Evolutionary conservation across 169 alveolate species (phyloP), one percentile per base, ranked within the genome.

Genomic region (Cryptosporidium felis): DNA sequence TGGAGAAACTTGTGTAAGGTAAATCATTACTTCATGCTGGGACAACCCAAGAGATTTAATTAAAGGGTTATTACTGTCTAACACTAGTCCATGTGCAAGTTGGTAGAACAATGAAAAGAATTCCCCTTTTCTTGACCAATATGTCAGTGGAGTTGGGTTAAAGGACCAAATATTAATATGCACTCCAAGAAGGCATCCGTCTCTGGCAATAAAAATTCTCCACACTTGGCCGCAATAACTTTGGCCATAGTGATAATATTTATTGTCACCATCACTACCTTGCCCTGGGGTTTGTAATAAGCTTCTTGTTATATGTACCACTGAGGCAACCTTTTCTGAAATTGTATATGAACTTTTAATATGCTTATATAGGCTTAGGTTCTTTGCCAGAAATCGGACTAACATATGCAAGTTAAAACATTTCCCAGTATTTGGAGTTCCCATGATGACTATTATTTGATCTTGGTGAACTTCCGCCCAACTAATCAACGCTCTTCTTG

Each of bases 261-360:
- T 74, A 38, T 40, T 45, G 9, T 58, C 74, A 4, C 58, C 67
- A 36, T 18, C 23, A 42, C 26, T 74, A 1, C 46, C 41, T 34
- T 74, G 74, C 14, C 85, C 85, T 5, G 85, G 85, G 8, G 67
- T 53, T 74, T 74, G 85, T n/a, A 53, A 53, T 12, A 74, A 74
- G 41, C 74, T 53, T 41, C 85, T 74, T 28, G 61, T 53, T 32
- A 74, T 26, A 49, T 74, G 85, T 53, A 56, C 67, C 38, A 42
- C 12, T 21, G 85, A 32, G 21, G 62, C 67, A 4, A 74, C 26
- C 41, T 74, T 74, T 38, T 74, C 85, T 18, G 85, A 74, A 74
- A 74, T 74, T 5, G 66, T 40, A 53, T 53, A 53, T 1, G 85
- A 51, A 56, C 85, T 74, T 44, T 56, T 74, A 1, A 74, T 32